A percentile compares a stretch with the other conserved stretches of the same genome.
Evolutionary conservation across 306 rosid species (phyloP).

Genomic region (Hippophae gyantsensis): DNA sequence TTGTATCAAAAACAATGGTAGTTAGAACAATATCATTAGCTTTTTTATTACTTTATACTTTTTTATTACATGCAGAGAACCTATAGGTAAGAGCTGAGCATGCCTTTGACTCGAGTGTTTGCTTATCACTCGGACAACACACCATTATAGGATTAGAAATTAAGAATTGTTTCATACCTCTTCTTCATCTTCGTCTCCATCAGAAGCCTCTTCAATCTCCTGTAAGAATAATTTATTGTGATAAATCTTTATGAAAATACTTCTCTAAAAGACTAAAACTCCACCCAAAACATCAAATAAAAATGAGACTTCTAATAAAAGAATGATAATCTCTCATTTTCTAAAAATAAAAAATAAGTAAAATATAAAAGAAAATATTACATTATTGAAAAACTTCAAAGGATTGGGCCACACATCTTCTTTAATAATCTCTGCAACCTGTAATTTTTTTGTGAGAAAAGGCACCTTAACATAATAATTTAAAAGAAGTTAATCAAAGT

Average conservation of each 20-base stretch:
- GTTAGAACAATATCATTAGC: no score
- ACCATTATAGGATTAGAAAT: neutral
- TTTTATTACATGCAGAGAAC: no score
- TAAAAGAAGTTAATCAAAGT: neutral
- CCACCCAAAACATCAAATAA: no score
- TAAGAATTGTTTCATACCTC: constrained; percentile 11
- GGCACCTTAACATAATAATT: neutral
- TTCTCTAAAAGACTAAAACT: no score
- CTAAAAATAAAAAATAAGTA: no score
- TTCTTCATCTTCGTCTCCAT: constrained; percentile 38
- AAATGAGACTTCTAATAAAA: no score
- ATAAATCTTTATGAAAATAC: no score
- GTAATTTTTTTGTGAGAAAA: constrained; percentile 21
- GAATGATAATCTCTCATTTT: no score
- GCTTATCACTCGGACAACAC: neutral
- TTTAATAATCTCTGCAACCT: constrained; percentile 59
- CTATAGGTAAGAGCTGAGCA: neutral
- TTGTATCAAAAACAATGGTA: no score
- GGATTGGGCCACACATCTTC: constrained; percentile 79
- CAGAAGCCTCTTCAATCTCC: constrained; percentile 56
- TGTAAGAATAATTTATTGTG: constrained; percentile 17
- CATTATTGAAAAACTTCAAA: constrained; percentile 55
- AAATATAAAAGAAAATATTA: constrained; percentile 15
- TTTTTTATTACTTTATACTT: no score
- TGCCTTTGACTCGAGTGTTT: neutral